A percentile compares a stretch with the other conserved stretches of the same genome.
phyloP scores from a whole-genome alignment of 129 eudicot species.

The Deinandra increscens region DNA sequence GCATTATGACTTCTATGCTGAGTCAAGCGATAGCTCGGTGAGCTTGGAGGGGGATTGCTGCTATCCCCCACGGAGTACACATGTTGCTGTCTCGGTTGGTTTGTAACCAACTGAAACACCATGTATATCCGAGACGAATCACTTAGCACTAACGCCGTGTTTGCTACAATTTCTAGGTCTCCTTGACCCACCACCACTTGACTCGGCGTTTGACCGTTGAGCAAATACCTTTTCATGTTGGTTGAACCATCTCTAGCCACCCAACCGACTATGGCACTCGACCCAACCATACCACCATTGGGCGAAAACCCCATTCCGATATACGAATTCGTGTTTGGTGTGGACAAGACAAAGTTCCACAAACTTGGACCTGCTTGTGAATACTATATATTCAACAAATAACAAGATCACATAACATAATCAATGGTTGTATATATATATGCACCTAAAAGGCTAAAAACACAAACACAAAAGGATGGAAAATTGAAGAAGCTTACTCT shows the following conservation, averaged over 20 bases:
- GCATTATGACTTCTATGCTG: conserved; percentile 36
- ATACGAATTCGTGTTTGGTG: conserved; percentile 61
- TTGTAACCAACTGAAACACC: conserved; percentile 56
- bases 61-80: conserved; percentile 58
- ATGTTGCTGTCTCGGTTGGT: conserved; percentile 41
- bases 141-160: conserved; percentile 33
- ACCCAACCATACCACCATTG: conserved; percentile 73
- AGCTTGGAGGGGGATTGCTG: conserved; percentile 24
- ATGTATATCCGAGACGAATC: conserved; percentile 45
- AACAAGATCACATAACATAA: background rate
- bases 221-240: conserved; percentile 44
- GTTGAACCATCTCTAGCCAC: conserved; percentile 32
- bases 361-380: conserved; percentile 46
- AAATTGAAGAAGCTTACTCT: conserved; percentile 50
- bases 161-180: conserved; percentile 35
- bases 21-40: conserved; percentile 34
- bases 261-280: conserved; percentile 94
- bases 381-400: conserved; percentile 46
- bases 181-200: conserved; percentile 52
- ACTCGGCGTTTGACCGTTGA: conserved; percentile 48
- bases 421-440: background rate
- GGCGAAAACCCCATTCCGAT: conserved; percentile 77
- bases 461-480: background rate
- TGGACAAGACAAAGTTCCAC: conserved; percentile 81
- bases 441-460: background rate